Base-by-base conservation (phyloP, 2,329 filamentous ascomycete species). In the Rhynchosporium agropyri region DNA sequence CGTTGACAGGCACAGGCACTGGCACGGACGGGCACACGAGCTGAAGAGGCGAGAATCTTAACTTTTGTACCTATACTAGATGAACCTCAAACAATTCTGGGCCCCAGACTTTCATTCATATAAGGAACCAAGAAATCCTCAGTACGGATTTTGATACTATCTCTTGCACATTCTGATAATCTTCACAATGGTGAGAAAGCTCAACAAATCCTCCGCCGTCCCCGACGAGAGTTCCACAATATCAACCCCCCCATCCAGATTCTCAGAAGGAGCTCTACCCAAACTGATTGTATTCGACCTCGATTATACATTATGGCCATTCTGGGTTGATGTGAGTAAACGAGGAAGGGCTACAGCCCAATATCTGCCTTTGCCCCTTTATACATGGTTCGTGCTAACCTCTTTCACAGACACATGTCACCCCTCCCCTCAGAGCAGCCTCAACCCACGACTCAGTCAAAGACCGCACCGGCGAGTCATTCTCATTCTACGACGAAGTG, bases 251-350 rank as follows among this genome's bases (percentile, higher is more conserved):
- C 72, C 71, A 61, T 65, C 68, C 3, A 69, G 66, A 5, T 68
- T 73, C n/a, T 56, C 65, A 33, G 70, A 74, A 60, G 70, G 71
- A 38, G 57, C 83, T 46, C 71, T 74, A 15, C 72, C 72, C 2
- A 73, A 88, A 65, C 83, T 97, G 69, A 84, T 98, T 71, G 90
- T 95, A 67, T 97, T 98, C 79, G 95, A 98, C 76, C 86, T 98
- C 66, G 94, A 98, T 81, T 98, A 97, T 81, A 98, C 95, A 0
- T 83, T 98, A n/a, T 98, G 94, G 95, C 92, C 93, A 4, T 97
- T 97, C 78, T 98, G 94, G 94, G 89, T 96, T 1, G 95, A 98
- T 79, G 51, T 54, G 40, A 42, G 51, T 54, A 1, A 5, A 5
- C 6, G 13, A 42, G 9, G 40, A 3, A 43, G 42, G 13, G 42